A percentile compares a stretch with the other conserved stretches of the same genome.
Evolutionary conservation across 2,329 filamentous ascomycete species (phyloP).

Genomic region (Colletotrichum plurivorum): DNA sequence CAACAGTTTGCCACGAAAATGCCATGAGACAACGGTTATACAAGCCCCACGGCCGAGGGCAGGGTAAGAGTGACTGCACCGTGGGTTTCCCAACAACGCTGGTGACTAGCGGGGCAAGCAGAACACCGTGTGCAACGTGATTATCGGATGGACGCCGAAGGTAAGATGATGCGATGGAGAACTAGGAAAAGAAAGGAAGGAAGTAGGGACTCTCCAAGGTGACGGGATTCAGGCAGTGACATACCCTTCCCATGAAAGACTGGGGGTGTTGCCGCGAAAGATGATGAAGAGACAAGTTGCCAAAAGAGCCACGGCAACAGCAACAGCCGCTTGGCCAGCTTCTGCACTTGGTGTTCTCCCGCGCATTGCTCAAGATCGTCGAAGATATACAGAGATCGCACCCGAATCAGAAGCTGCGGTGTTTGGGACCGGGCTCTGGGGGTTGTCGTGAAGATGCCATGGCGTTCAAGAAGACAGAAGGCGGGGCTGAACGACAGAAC

Average conservation of each 20-base stretch:
- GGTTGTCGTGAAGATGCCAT: conserved; percentile 11
- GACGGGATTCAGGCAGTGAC: neutral
- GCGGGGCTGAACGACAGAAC: neutral
- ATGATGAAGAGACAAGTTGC: conserved; percentile 3
- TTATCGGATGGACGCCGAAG: neutral
- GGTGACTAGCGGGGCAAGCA: neutral
- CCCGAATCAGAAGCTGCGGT: neutral
- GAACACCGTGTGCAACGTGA: neutral
- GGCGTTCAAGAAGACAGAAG: neutral
- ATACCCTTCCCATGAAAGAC: conserved; percentile 7
- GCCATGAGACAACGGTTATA: neutral
- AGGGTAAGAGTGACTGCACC: neutral
- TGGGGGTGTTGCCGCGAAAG: neutral
- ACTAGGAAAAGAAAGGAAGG: neutral
- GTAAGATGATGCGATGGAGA: neutral
- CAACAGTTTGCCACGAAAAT: neutral
- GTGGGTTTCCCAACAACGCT: no score
- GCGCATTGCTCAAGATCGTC: neutral
- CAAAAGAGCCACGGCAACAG: conserved; percentile 7
- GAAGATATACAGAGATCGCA: no score
- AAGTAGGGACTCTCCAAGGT: neutral
- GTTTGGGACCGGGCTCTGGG: neutral
- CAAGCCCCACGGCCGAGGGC: neutral
- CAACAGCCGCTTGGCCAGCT: conserved; percentile 26
- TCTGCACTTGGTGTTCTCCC: neutral